Evolutionary conservation across 78 protist species (phyloP).

Genomic region (Dictyostelium intermedium): DNA sequence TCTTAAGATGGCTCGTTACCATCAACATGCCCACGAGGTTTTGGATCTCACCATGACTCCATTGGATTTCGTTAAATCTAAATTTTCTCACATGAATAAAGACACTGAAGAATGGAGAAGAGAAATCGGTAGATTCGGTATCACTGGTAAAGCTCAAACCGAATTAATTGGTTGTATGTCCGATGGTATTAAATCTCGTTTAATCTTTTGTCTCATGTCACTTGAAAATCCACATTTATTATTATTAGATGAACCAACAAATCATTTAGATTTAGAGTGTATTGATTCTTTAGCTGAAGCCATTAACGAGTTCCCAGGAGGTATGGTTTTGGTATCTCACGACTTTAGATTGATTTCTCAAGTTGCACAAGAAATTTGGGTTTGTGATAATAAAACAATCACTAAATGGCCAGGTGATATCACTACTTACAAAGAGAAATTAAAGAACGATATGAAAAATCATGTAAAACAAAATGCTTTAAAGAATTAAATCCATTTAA

Average conservation of each 20-base stretch:
- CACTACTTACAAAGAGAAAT: not conserved
- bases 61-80: conserved; percentile 73
- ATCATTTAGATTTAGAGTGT: conserved; percentile 81
- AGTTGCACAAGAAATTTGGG: conserved; percentile 90
- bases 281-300: conserved; percentile 90
- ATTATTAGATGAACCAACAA: conserved; percentile 86
- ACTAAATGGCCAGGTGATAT: conserved; percentile 83
- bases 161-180: conserved; percentile 74
- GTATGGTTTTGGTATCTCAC: conserved; percentile 91
- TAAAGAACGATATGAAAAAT: not conserved
- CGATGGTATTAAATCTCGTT: conserved; percentile 86
- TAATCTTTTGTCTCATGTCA: conserved; percentile 82
- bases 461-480: not conserved
- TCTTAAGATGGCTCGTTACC: conserved; percentile 87
- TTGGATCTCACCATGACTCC: conserved; percentile 76
- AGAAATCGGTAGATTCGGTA: conserved; percentile 87
- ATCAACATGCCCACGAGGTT: conserved; percentile 84
- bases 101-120: conserved; percentile 85
- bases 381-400: conserved; percentile 84
- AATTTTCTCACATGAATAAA: conserved; percentile 66
- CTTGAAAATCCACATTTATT: conserved; percentile 61
- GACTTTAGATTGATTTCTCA: conserved; percentile 90
- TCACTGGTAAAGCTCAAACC: conserved; percentile 88
- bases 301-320: conserved; percentile 87
- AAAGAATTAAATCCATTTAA: not conserved